phyloP scores from a whole-genome alignment of 441 rosid genomes.

The Arabidopsis hybrid region DNA sequence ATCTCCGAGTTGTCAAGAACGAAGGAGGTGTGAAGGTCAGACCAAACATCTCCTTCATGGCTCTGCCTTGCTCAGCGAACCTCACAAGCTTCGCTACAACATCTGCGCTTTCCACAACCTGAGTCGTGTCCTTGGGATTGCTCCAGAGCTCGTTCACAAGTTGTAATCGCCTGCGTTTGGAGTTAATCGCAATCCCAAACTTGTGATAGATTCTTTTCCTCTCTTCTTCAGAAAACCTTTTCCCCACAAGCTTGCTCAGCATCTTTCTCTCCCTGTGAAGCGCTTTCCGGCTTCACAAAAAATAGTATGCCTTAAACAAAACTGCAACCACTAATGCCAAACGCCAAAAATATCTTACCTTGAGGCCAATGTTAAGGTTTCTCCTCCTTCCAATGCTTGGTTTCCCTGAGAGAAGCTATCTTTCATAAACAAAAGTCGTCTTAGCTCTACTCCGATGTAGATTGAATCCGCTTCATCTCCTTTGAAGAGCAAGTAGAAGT shows the following conservation, averaged over 20 bases:
- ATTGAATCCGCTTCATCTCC: slow-evolving; percentile 84
- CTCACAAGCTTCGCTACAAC: slow-evolving; percentile 79
- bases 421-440: slow-evolving; percentile 80
- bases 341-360: slow-evolving; percentile 57
- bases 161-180: slow-evolving; percentile 80
- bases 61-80: slow-evolving; percentile 78
- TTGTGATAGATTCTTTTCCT: slow-evolving; percentile 65
- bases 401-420: slow-evolving; percentile 67
- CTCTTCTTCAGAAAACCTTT: slow-evolving; percentile 70
- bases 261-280: slow-evolving; percentile 76
- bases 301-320: neutral
- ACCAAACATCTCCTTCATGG: slow-evolving; percentile 86
- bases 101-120: slow-evolving; percentile 68
- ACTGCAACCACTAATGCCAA: slow-evolving; percentile 5
- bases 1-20: slow-evolving; percentile 55
- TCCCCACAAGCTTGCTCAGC: slow-evolving; percentile 82
- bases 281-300: slow-evolving; percentile 58
- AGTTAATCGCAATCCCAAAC: slow-evolving; percentile 74
- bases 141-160: slow-evolving; percentile 76
- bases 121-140: slow-evolving; percentile 61
- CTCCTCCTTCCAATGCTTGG: slow-evolving; percentile 57
- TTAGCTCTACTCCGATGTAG: slow-evolving; percentile 85
- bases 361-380: slow-evolving; percentile 62
- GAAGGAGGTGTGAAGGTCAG: slow-evolving; percentile 75
- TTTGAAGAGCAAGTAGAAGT: slow-evolving; percentile 84